These are phyloP conservation scores for Phytophthora lateralis DNA, from an alignment of 352 stramenopile species.

Conservation along the genomic window DNA sequence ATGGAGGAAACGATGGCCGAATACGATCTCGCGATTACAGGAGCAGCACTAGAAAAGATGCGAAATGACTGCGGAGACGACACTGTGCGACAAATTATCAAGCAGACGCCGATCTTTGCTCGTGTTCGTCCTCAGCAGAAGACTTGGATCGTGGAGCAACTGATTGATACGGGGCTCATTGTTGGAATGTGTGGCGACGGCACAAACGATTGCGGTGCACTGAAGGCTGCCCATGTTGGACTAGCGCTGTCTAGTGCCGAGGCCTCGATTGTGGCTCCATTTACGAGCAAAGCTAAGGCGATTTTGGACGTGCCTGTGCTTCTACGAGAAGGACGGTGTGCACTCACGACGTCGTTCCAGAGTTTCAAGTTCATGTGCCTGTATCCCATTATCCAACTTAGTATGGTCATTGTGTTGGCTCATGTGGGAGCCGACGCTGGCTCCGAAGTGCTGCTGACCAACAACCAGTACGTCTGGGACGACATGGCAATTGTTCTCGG, in stretches of 20 bases:
- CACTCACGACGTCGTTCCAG: slow-evolving; percentile 65
- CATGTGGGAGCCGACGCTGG: slow-evolving; percentile 22
- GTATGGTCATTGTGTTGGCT: slow-evolving; percentile 39
- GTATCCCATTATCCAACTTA: slow-evolving; percentile 62
- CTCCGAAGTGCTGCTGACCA: slow-evolving; percentile 45
- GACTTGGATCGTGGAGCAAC: slow-evolving; percentile 55
- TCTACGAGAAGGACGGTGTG: slow-evolving; percentile 84
- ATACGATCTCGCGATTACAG: slow-evolving; percentile 56
- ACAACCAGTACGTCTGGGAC: slow-evolving; percentile 72
- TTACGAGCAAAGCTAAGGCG: slow-evolving; percentile 85
- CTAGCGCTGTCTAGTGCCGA: slow-evolving; percentile 85
- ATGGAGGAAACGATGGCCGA: slow-evolving; percentile 30
- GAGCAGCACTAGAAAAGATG: slow-evolving; percentile 50
- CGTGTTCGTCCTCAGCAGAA: slow-evolving; percentile 65
- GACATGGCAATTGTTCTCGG: slow-evolving; percentile 59
- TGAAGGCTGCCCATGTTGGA: slow-evolving; percentile 88
- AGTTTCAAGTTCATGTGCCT: slow-evolving; percentile 68
- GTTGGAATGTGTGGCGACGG: slow-evolving; percentile 66
- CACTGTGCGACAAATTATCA: slow-evolving; percentile 44
- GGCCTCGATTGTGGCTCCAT: slow-evolving; percentile 86
- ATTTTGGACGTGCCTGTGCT: slow-evolving; percentile 79
- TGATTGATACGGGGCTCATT: slow-evolving; percentile 50
- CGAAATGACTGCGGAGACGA: slow-evolving; percentile 33
- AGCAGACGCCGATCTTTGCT: slow-evolving; percentile 57
- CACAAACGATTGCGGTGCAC: slow-evolving; percentile 85